Percentiles rank a stretch among this genome's conserved stretches.
These are phyloP conservation scores for Trichoderma lentiforme DNA, from an alignment of 2,329 filamentous ascomycete species.

Conservation along the genomic window DNA sequence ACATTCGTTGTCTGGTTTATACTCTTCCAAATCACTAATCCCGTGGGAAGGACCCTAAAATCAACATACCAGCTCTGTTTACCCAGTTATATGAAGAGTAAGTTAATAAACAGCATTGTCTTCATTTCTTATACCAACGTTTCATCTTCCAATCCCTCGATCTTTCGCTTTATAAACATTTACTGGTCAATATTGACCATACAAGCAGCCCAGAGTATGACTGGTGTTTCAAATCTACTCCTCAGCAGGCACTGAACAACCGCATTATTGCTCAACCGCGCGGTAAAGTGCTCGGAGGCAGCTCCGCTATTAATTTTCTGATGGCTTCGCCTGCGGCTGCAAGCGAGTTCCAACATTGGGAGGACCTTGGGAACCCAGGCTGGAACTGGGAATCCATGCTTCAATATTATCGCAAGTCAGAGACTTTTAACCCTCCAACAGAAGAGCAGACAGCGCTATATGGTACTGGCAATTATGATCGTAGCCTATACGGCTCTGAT, in stretches of 20 bases:
- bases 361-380: background rate
- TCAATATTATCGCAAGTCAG: background rate
- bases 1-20: too few species aligned
- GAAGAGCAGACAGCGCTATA: background rate
- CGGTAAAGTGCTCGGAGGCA: background rate
- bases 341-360: background rate
- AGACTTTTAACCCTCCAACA: background rate
- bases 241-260: background rate
- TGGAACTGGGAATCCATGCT: background rate
- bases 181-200: background rate
- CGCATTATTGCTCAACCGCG: background rate
- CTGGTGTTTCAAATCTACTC: background rate
- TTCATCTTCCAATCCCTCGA: background rate
- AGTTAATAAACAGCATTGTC: background rate
- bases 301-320: conserved; percentile 3
- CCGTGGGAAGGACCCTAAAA: background rate
- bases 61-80: background rate
- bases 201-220: background rate
- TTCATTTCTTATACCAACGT: background rate
- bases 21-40: background rate
- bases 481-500: background rate
- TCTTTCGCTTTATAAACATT: background rate
- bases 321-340: background rate
- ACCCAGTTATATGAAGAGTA: background rate
- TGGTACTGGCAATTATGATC: background rate